These are phyloP conservation scores for Colletotrichum neosansevieriae DNA, from an alignment of 2,329 filamentous ascomycete species.

Conservation along the genomic window DNA sequence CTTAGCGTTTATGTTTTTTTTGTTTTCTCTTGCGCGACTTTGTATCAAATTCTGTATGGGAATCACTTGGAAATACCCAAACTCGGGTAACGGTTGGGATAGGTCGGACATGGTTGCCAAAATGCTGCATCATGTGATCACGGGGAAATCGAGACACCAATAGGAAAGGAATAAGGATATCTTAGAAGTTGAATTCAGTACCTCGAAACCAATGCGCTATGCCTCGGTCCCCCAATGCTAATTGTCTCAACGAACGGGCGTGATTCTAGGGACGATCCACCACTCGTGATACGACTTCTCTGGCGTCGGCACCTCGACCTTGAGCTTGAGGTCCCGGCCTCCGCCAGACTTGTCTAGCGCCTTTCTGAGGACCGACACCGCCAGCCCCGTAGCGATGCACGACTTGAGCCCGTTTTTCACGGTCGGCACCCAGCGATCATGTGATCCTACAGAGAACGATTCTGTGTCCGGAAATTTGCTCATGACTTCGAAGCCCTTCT, in stretches of 20 bases:
- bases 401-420: conserved; percentile 73
- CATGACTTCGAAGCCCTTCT: conserved; percentile 68
- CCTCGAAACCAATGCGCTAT: conserved; percentile 5
- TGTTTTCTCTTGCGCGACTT: not conserved
- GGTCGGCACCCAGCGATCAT: conserved; percentile 72
- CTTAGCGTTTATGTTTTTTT: conserved; percentile 20
- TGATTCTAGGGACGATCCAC: conserved; percentile 72
- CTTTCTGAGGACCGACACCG: conserved; percentile 71
- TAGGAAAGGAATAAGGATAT: not conserved
- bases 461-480: conserved; percentile 63
- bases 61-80: conserved; percentile 9
- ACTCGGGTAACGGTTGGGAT: conserved; percentile 23
- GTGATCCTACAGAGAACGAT: conserved; percentile 67
- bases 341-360: conserved; percentile 56
- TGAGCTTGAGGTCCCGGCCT: conserved; percentile 53
- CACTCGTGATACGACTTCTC: conserved; percentile 71
- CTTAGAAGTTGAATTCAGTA: conserved; percentile 22
- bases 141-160: conserved; percentile 4
- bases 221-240: not conserved
- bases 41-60: conserved; percentile 29
- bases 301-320: conserved; percentile 64
- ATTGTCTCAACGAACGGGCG: conserved; percentile 36
- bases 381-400: conserved; percentile 77
- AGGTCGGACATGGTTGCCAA: conserved; percentile 3
- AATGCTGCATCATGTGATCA: conserved; percentile 25